Conservation (phyloP, 768 basidiomycete species). For the Boletus rex-veris region DNA sequence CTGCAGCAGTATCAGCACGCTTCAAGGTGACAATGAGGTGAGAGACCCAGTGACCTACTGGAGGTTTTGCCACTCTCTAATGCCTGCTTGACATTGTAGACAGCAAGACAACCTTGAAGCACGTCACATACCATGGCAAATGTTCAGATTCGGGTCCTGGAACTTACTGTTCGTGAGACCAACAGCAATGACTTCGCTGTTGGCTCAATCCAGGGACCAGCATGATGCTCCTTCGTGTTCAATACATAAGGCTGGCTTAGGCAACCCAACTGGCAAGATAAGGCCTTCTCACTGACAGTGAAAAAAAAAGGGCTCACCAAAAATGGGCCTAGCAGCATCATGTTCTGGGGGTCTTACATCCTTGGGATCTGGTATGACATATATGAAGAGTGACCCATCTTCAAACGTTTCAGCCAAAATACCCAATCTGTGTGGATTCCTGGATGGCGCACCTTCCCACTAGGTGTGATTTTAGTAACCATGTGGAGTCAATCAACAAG, state of each 20-base stretch:
- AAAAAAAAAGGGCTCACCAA: slow-evolving; percentile 38
- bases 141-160: neutral
- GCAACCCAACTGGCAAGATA: slow-evolving; percentile 45
- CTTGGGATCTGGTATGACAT: slow-evolving; percentile 75
- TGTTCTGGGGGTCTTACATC: slow-evolving; percentile 36
- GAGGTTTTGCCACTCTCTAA: slow-evolving; percentile 33
- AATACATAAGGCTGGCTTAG: slow-evolving; percentile 66
- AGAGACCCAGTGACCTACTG: slow-evolving; percentile 24
- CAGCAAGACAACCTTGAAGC: slow-evolving; percentile 48
- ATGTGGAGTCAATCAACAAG: neutral
- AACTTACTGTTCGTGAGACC: slow-evolving; percentile 77
- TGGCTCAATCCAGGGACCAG: slow-evolving; percentile 87
- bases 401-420: slow-evolving; percentile 81
- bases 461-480: slow-evolving; percentile 8
- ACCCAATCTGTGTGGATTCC: slow-evolving; percentile 62
- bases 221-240: slow-evolving; percentile 74
- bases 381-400: slow-evolving; percentile 81
- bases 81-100: slow-evolving; percentile 50
- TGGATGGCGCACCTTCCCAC: slow-evolving; percentile 21
- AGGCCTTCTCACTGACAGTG: neutral
- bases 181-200: slow-evolving; percentile 75
- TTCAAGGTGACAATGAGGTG: neutral
- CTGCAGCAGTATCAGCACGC: neutral
- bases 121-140: neutral
- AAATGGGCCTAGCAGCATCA: slow-evolving; percentile 39